phyloP scores from a whole-genome alignment of 2,329 filamentous ascomycete genomes.

The Xenoacremonium recifei region DNA sequence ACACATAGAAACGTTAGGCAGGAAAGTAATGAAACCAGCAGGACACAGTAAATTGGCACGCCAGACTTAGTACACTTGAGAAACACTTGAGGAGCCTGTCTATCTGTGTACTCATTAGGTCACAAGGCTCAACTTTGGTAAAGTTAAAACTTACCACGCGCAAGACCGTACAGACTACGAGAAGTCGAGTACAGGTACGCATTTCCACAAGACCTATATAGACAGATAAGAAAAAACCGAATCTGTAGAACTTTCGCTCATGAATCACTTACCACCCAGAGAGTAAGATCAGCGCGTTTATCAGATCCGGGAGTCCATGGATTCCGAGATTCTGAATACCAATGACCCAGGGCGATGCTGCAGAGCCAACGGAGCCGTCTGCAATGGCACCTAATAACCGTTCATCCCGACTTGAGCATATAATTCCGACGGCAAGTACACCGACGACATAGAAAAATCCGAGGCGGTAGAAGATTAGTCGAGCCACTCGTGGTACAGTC shows the following conservation, averaged over 20 bases:
- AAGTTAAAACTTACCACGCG: conserved; percentile 19
- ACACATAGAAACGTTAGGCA: conserved; percentile 47
- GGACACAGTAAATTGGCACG: conserved; percentile 53
- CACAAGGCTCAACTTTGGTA: not conserved
- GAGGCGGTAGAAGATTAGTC: conserved; percentile 70
- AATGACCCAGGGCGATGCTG: conserved; percentile 59
- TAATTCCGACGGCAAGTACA: conserved; percentile 53
- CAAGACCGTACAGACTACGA: conserved; percentile 43
- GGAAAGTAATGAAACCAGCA: conserved; percentile 43
- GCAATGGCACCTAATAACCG: conserved; percentile 38
- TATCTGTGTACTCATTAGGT: conserved; percentile 21
- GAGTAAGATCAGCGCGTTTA: conserved; percentile 61
- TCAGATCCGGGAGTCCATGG: conserved; percentile 46
- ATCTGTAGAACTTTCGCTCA: not conserved
- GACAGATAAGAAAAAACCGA: not conserved
- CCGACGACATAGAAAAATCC: conserved; percentile 66
- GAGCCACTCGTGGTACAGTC: conserved; percentile 65
- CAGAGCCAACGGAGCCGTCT: conserved; percentile 49
- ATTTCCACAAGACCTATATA: conserved; percentile 34
- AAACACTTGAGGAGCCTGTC: conserved; percentile 45
- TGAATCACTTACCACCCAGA: conserved; percentile 20
- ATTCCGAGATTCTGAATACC: conserved; percentile 52
- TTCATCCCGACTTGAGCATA: conserved; percentile 46
- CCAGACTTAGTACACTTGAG: conserved; percentile 55
- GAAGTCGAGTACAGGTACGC: conserved; percentile 42